These are phyloP conservation scores for Wickerhamomyces xylosicus DNA, from an alignment of 805 yeast species.

Conservation along the genomic window DNA sequence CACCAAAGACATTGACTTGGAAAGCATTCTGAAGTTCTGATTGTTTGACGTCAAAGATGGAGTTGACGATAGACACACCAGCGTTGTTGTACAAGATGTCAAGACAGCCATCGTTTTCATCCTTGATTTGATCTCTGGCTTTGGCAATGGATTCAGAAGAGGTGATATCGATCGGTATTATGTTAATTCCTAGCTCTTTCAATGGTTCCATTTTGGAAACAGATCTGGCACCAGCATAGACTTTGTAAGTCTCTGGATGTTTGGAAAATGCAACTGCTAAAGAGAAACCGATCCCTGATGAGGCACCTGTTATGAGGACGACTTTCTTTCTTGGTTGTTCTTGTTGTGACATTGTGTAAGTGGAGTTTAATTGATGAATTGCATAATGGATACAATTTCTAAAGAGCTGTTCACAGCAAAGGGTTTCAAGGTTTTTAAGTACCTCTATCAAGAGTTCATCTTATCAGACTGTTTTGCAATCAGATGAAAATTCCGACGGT, in stretches of 20 bases:
- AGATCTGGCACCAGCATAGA: conserved; percentile 26
- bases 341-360: too few species aligned
- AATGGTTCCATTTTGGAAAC: conserved; percentile 21
- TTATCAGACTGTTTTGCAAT: too few species aligned
- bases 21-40: conserved; percentile 11
- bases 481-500: too few species aligned
- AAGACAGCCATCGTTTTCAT: conserved; percentile 23
- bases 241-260: conserved; percentile 25
- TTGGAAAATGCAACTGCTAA: conserved; percentile 33
- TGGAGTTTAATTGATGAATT: too few species aligned
- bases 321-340: not conserved
- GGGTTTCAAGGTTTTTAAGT: too few species aligned
- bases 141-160: conserved; percentile 18
- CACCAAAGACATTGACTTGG: conserved; percentile 31
- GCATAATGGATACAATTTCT: too few species aligned
- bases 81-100: conserved; percentile 33
- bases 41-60: conserved; percentile 25
- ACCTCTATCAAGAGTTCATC: too few species aligned
- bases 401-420: too few species aligned
- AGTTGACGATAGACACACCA: conserved; percentile 18
- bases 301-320: conserved; percentile 51
- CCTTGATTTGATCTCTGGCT: conserved; percentile 17
- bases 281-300: conserved; percentile 47
- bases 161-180: conserved; percentile 28
- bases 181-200: conserved; percentile 21